phyloP scores from a whole-genome alignment of 805 yeast genomes.

The Pichia heedii region DNA sequence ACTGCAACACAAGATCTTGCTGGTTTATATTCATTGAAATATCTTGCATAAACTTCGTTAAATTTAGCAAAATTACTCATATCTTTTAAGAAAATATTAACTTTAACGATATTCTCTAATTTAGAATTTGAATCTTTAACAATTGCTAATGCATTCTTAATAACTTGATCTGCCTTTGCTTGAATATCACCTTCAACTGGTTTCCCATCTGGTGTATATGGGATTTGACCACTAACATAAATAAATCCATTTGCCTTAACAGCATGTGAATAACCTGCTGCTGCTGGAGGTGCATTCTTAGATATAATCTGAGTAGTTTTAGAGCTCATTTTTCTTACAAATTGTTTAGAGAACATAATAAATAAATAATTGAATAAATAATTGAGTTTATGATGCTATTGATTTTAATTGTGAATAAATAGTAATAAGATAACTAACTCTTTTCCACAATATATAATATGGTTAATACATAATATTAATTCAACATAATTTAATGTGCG shows the following conservation, averaged over 20 bases:
- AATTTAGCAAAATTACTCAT: constrained; percentile 78
- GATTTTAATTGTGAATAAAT: too few species aligned
- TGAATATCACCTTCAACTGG: constrained; percentile 69
- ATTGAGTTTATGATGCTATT: too few species aligned
- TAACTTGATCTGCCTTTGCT: constrained; percentile 69
- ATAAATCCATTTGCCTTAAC: constrained; percentile 83
- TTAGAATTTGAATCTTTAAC: constrained; percentile 81
- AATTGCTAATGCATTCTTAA: constrained; percentile 60
- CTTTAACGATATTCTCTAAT: constrained; percentile 77
- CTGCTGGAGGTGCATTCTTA: constrained; percentile 86
- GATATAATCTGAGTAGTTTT: constrained; percentile 44
- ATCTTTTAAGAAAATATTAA: constrained; percentile 84
- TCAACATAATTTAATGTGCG: too few species aligned
- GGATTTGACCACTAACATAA: constrained; percentile 93
- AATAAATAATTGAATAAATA: neutral
- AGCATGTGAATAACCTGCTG: constrained; percentile 95
- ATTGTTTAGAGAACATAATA: constrained; percentile 8
- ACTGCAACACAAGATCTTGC: constrained; percentile 99
- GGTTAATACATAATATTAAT: too few species aligned
- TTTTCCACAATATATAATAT: too few species aligned
- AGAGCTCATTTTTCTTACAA: constrained; percentile 24
- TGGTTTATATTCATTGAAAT: constrained; percentile 74
- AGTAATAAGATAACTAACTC: too few species aligned
- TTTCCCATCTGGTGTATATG: constrained; percentile 75
- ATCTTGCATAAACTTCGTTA: constrained; percentile 75